Percentiles rank a stretch among this genome's conserved stretches.
These are phyloP conservation scores for Amaranthus palmeri DNA, from an alignment of 148 eudicot species.

Conservation along the genomic window DNA sequence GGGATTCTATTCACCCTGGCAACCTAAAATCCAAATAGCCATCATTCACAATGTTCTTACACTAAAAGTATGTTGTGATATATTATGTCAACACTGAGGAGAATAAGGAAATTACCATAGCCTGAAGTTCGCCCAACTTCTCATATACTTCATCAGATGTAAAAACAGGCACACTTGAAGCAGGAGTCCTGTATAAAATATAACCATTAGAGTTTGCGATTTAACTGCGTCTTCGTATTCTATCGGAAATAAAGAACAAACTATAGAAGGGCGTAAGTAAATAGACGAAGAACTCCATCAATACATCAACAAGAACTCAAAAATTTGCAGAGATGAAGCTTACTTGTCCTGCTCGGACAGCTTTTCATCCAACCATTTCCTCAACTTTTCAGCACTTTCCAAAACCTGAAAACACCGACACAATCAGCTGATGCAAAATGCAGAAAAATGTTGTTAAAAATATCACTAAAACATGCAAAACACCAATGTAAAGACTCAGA, in stretches of 20 bases:
- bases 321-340: slow-evolving; percentile 10
- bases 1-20: slow-evolving; percentile 62
- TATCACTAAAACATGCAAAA: neutral
- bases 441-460: neutral
- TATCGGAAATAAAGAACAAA: neutral
- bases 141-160: slow-evolving; percentile 70
- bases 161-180: slow-evolving; percentile 53
- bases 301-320: neutral
- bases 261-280: neutral
- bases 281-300: neutral
- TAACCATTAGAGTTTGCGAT: slow-evolving; percentile 3
- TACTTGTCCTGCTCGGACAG: slow-evolving; percentile 82
- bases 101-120: slow-evolving; percentile 44
- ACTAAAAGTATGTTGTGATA: neutral
- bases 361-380: slow-evolving; percentile 76
- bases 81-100: neutral
- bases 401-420: slow-evolving; percentile 43
- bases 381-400: slow-evolving; percentile 59
- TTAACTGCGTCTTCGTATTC: neutral
- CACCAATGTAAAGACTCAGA: slow-evolving; percentile 9
- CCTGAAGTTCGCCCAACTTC: slow-evolving; percentile 68
- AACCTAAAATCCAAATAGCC: slow-evolving; percentile 39
- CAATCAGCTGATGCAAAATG: neutral
- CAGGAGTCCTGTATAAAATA: slow-evolving; percentile 46
- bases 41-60: slow-evolving; percentile 5